Base-by-base conservation (phyloP, 495 filamentous ascomycete genomes). In the Daldinia childiae region DNA sequence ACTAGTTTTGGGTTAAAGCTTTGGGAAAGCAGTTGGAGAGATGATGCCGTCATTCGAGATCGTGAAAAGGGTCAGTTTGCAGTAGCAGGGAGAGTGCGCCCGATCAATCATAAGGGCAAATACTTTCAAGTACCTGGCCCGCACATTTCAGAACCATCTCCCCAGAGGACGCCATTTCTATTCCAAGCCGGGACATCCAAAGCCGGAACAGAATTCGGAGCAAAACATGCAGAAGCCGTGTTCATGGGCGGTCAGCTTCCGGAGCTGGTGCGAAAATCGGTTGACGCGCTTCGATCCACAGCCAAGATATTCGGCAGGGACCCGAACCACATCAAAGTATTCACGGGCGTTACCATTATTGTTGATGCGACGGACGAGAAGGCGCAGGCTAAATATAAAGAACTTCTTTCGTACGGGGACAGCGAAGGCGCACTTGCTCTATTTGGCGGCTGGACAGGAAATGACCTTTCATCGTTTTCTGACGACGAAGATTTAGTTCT, bases 51-150 rank as follows among this genome's bases (percentile, higher is more conserved):
- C 0, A 70, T 84, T 14, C 79, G 81, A 17, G 83, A 89, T 61
- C 79, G 80, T 21, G 79, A 85, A 59, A 83, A 76, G 17, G 83
- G 84, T 3, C 78, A 86, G 45, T 89, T 87, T 76, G 83, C 84
- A 12, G 85, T 88, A 36, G 86, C 87, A 4, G 69, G 79, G 0
- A 81, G 79, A 8, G 82, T 90, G 0, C 82, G 86, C 0, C 75
- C 86, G 69, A 89, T 91, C 77, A 86, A 88, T 74, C 88, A 90
- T 71, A 71, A 79, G 11, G 89, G 87, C 17, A 88, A 89, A 71
- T 87, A 88, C 77, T 90, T 86, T 79, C 79, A 77, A n/a, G 85
- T 90, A 0, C 87, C 86, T 0, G 88, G 87, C 0, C 87, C 85
- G 9, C 87, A 90, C 68, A 80, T 89, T 74, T 82, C 80, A 64